A percentile compares a stretch with the other conserved stretches of the same genome.
phyloP scores from a whole-genome alignment of 345 rosid species.

The Geranium brycei region DNA sequence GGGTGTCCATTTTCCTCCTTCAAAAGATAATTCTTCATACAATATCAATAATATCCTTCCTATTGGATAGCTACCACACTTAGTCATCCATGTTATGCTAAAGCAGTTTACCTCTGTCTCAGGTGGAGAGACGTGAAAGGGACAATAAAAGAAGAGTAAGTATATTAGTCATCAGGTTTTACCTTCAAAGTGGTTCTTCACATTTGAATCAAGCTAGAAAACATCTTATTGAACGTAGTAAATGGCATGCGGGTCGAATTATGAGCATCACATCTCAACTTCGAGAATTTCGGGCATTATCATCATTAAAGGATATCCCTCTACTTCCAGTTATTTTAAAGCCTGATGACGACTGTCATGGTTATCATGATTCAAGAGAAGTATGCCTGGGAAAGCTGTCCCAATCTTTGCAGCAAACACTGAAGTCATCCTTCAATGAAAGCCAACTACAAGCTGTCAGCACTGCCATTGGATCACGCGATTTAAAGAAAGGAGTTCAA shows the following conservation, averaged over 20 bases:
- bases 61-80: too few species aligned
- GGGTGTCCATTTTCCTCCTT: too few species aligned
- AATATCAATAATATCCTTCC: too few species aligned
- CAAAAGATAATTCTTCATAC: too few species aligned
- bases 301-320: conserved; percentile 61
- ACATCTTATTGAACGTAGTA: conserved; percentile 84
- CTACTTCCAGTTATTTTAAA: conserved; percentile 58
- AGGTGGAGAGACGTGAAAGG: conserved; percentile 98
- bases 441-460: conserved; percentile 79
- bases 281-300: conserved; percentile 89
- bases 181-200: conserved; percentile 61
- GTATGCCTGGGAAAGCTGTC: conserved; percentile 39
- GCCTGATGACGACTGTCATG: conserved; percentile 34
- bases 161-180: conserved; percentile 61
- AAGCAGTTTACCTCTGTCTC: conserved; percentile 16
- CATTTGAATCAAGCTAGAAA: conserved; percentile 83
- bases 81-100: conserved; percentile 1
- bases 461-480: conserved; percentile 43
- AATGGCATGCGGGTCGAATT: conserved; percentile 87
- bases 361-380: conserved; percentile 24
- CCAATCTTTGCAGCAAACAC: conserved; percentile 44
- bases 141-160: conserved; percentile 61
- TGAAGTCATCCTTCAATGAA: conserved; percentile 72
- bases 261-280: conserved; percentile 86
- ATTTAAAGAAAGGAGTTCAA: conserved; percentile 39